Evolutionary conservation across 306 rosid genomes (phyloP).

Genomic region (Cicer judaicum): DNA sequence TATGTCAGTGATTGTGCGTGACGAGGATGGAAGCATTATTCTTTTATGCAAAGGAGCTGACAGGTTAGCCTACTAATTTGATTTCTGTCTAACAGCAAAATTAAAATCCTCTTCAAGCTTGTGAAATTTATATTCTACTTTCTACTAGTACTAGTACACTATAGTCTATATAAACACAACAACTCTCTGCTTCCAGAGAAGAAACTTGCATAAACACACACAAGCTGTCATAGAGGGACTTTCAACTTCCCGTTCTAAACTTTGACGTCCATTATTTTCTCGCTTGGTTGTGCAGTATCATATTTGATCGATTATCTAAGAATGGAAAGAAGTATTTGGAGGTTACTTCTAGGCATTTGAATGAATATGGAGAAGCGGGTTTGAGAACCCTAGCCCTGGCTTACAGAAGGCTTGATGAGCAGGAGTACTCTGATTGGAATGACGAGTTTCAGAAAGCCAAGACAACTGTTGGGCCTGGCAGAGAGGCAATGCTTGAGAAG

Average conservation of each 20-base stretch:
- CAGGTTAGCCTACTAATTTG: constrained; percentile 67
- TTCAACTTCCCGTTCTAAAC: constrained; percentile 11
- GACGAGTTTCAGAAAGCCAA: constrained; percentile 83
- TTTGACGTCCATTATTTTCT: constrained; percentile 39
- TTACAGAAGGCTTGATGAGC: constrained; percentile 79
- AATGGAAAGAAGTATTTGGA: constrained; percentile 77
- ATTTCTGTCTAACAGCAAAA: constrained; percentile 34
- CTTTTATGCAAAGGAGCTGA: constrained; percentile 99
- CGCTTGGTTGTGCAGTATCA: constrained; percentile 70
- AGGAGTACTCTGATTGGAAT: constrained; percentile 81
- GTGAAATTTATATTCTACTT: constrained; percentile 33
- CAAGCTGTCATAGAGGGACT: background rate
- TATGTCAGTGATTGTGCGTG: constrained; percentile 87
- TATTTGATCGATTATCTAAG: constrained; percentile 82
- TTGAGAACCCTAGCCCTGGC: constrained; percentile 92
- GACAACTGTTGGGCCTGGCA: constrained; percentile 75
- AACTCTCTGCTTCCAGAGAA: constrained; percentile 20
- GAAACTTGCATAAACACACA: constrained; percentile 25
- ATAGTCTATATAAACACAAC: constrained; percentile 20
- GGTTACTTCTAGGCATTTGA: constrained; percentile 76
- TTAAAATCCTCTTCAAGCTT: constrained; percentile 26
- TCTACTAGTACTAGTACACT: background rate
- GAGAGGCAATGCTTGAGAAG: constrained; percentile 81
- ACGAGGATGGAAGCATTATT: constrained; percentile 73
- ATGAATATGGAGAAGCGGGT: constrained; percentile 95